A percentile compares a stretch with the other conserved stretches of the same genome.
Conservation (phyloP, 306 rosid species). For the Acmispon strigosus region DNA sequence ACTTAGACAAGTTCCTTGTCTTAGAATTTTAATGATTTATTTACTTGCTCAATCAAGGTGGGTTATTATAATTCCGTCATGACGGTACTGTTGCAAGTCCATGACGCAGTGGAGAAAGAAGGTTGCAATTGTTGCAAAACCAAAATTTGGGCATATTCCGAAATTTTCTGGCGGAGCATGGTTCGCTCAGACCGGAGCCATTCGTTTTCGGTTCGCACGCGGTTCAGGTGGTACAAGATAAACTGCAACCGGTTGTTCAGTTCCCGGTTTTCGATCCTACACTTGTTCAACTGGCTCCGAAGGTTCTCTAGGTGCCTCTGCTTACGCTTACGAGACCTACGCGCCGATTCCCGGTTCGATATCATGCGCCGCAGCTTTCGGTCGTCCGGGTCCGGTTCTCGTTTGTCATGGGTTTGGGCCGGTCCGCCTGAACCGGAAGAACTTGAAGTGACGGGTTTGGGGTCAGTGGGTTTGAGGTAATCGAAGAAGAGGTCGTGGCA, state of each 20-base stretch:
- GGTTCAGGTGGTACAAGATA: slow-evolving; percentile 32
- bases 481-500: slow-evolving; percentile 23
- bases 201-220: slow-evolving; percentile 54
- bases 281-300: slow-evolving; percentile 72
- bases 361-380: slow-evolving; percentile 74
- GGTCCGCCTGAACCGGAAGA: slow-evolving; percentile 39
- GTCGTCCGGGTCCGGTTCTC: slow-evolving; percentile 29
- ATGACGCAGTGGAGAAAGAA: slow-evolving; percentile 26
- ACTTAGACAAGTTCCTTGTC: slow-evolving; percentile 13
- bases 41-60: slow-evolving; percentile 28
- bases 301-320: slow-evolving; percentile 83
- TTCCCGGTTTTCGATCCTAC: slow-evolving; percentile 60
- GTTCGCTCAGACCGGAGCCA: slow-evolving; percentile 53
- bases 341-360: slow-evolving; percentile 95
- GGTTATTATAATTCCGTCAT: slow-evolving; percentile 32
- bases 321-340: slow-evolving; percentile 81
- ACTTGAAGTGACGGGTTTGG: slow-evolving; percentile 25
- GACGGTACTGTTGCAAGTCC: slow-evolving; percentile 50
- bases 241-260: slow-evolving; percentile 54
- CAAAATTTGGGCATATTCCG: slow-evolving; percentile 43
- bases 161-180: slow-evolving; percentile 45
- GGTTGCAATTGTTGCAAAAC: slow-evolving; percentile 52
- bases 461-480: slow-evolving; percentile 5
- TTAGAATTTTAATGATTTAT: slow-evolving; percentile 19
- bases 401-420: slow-evolving; percentile 5